Base-by-base conservation (phyloP, 768 basidiomycete genomes). In the Trametes maxima region DNA sequence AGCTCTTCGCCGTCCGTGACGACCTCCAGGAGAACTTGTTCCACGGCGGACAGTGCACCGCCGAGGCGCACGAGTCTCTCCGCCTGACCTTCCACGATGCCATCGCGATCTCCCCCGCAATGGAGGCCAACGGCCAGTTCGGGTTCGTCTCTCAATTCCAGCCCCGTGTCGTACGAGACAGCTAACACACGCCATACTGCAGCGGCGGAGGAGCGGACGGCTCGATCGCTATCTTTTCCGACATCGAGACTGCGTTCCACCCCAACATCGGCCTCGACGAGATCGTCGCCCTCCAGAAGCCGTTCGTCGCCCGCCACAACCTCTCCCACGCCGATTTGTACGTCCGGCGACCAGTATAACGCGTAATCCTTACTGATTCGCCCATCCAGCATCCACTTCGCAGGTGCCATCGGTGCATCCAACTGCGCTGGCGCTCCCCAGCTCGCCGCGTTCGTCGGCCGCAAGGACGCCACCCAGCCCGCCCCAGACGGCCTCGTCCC, bases 371-470 rank as follows among this genome's bases (percentile, higher is more conserved):
- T 6, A 21, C 17, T 22, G 3, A 24, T 8, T 36, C 0, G 17
- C 19, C 13, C 7, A 66, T 44, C 68, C n/a, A 65, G 65, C 65
- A 77, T 83, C 48, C 77, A 80, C 59, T 78, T 82, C 60, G 80
- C 81, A n/a, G 78, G 59, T 21, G 79, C 80, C 2, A 76, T 79
- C 37, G 77, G 76, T 50, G 68, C 77, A 14, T 66, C 69, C 40
- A 80, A 79, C 54, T 81, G 80, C 60, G 73, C 75, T 3, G 80
- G 80, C 64, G 77, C 78, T n/a, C 80, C 80, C 8, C 74, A 73
- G 19, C 69, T 82, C 5, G 66, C 70, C 51, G 78, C 76, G 64
- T 65, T 77, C 25, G 68, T 74, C 35, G 78, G 78, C 45, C 52
- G 45, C 33, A 44, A 43, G 58, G 51, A 59, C 40, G 57, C 59